These are phyloP conservation scores for Datisca glomerata DNA, from an alignment of 306 rosid genomes.

Conservation along the genomic window DNA sequence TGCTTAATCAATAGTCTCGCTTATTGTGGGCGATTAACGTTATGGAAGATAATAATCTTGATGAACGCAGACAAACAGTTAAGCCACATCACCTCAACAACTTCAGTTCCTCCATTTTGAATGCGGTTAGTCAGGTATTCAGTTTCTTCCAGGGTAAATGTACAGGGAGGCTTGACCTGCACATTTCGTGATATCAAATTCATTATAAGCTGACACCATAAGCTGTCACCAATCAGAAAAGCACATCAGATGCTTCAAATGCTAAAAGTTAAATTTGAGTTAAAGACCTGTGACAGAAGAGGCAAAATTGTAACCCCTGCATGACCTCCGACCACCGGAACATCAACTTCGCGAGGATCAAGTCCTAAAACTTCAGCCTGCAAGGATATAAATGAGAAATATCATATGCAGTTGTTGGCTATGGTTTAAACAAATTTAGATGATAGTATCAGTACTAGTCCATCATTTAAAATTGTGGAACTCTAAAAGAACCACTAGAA, in stretches of 20 bases:
- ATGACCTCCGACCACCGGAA: slow-evolving; percentile 97
- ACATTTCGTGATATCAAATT: no score
- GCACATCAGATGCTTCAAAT: neutral
- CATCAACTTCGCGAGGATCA: slow-evolving; percentile 92
- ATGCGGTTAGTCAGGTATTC: slow-evolving; percentile 79
- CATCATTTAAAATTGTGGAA: neutral
- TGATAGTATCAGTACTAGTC: neutral
- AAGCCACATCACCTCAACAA: slow-evolving; percentile 54
- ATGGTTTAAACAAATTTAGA: neutral
- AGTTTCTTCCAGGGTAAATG: slow-evolving; percentile 61
- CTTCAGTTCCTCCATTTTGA: slow-evolving; percentile 99
- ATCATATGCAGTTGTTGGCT: neutral
- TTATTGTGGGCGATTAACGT: no score
- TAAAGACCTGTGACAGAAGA: slow-evolving; percentile 80
- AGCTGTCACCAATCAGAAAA: no score
- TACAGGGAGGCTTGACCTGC: slow-evolving; percentile 89
- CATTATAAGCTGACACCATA: no score
- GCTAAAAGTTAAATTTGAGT: no score
- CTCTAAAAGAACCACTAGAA: neutral
- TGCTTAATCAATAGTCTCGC: no score
- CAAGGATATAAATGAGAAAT: slow-evolving; percentile 2
- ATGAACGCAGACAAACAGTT: neutral
- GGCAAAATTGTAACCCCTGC: slow-evolving; percentile 90
- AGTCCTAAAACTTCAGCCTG: slow-evolving; percentile 91
- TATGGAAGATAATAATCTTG: neutral